Base-by-base conservation (phyloP, 2,329 filamentous ascomycete genomes). In the Lasiodiplodia gonubiensis region DNA sequence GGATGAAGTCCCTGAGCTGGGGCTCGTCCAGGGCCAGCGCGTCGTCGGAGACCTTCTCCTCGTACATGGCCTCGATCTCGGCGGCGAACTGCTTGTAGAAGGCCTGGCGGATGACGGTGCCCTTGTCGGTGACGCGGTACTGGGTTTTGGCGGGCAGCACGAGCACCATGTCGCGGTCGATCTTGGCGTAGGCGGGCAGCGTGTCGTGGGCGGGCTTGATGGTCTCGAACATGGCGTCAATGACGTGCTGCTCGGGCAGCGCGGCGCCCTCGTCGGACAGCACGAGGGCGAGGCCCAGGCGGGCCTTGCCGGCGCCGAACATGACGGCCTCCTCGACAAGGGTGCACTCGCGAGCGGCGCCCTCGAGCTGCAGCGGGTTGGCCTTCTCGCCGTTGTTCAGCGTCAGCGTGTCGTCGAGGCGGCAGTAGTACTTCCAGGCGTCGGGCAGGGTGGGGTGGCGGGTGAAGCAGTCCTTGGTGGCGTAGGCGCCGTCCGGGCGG, bases 251-350 rank as follows among this genome's bases (percentile, higher is more conserved):
- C 3, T 83, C 77, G 0, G 79, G 72, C 53, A 86, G 73, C 0
- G 79, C 70, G 0, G 74, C 73, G 0, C 81, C 81, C 2, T 77
- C 76, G n/a, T 83, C 80, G 11, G 82, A 79, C 27, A 84, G 81
- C 27, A 89, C 77, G 12, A 89, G 77, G 12, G 89, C 70, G 14
- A 88, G 71, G 1, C 87, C 87, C 0, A 85, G 84, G 30, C 84
- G 79, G 1, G 82, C 79, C 55, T 80, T 82, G 12, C 84, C 85
- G 0, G 83, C 81, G 0, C 88, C 88, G 69, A 89, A 88, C 1
- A 88, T 82, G 4, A 88, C 79, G 0, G 84, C 84, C 69, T 90
- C 88, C 12, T 82, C 78, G 0, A 90, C 85, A 0, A 83, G 75
- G 2, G 79, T 76, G 61, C 86, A 80, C 64, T 86, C 82, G 10